phyloP scores from a whole-genome alignment of 2,329 filamentous ascomycete genomes.

The Penicillium capsulatum region DNA sequence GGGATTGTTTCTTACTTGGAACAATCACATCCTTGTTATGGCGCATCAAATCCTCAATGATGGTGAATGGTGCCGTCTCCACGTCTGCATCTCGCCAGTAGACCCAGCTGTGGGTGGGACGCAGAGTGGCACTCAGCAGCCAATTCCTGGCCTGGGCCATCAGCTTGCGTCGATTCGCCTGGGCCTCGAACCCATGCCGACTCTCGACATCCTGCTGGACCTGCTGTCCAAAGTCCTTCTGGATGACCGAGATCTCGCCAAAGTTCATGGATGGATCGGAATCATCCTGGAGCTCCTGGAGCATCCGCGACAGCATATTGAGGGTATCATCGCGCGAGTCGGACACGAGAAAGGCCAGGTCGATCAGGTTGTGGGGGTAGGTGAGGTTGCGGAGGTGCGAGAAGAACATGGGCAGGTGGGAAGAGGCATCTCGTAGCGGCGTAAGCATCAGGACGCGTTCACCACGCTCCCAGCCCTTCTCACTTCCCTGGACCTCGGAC shows the following conservation, averaged over 20 bases:
- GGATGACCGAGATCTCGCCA: slow-evolving; percentile 94
- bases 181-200: slow-evolving; percentile 92
- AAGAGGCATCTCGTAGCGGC: slow-evolving; percentile 84
- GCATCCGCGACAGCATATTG: slow-evolving; percentile 65
- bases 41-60: slow-evolving; percentile 94
- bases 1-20: slow-evolving; percentile 65
- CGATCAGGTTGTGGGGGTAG: slow-evolving; percentile 93
- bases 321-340: slow-evolving; percentile 94
- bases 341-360: slow-evolving; percentile 92
- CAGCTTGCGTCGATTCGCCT: slow-evolving; percentile 86
- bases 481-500: slow-evolving; percentile 83
- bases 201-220: slow-evolving; percentile 98
- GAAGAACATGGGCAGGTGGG: slow-evolving; percentile 97
- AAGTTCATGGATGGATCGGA: slow-evolving; percentile 76
- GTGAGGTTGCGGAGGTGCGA: slow-evolving; percentile 94
- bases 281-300: slow-evolving; percentile 75
- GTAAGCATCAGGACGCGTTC: slow-evolving; percentile 94
- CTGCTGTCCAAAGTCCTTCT: slow-evolving; percentile 98
- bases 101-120: slow-evolving; percentile 97
- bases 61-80: slow-evolving; percentile 93
- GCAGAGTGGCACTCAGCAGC: slow-evolving; percentile 85
- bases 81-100: slow-evolving; percentile 99
- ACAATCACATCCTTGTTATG: slow-evolving; percentile 99
- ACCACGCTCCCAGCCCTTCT: slow-evolving; percentile 90
- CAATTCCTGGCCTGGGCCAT: slow-evolving; percentile 99